Base-by-base conservation (phyloP, 2,329 filamentous ascomycete genomes). In the Fusarium drepaniforme region DNA sequence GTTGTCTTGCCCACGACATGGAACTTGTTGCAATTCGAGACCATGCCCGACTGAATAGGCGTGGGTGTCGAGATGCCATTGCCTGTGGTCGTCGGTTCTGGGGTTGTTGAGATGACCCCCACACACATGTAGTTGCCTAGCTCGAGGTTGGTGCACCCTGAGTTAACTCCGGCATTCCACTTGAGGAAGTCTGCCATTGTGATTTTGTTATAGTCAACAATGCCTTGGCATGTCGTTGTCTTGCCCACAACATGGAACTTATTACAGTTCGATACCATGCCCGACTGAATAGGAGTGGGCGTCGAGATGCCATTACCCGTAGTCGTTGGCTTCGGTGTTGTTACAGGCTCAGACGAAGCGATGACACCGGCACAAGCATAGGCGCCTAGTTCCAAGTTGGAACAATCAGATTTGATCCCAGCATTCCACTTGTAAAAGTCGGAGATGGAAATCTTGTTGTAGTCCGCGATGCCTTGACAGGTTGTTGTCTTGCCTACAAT, bases 381-480 rank as follows among this genome's bases (percentile, higher is more conserved):
- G 15, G 33, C 33, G 5, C 25, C 25, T 3, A 28, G 15, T 2
- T 3, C 21, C 1, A 51, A 2, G 46, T 23, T 51, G 16, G 46
- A 28, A 23, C 46, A 51, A 8, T 13, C 21, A 1, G 46, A 51
- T 23, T 28, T 28, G 3, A 51, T 6, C 11, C 46, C 46, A 3
- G 46, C 25, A 8, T 71, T 68, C 65, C 60, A 71, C 18, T 57
- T 40, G 4, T 57, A 64, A 8, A 70, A 58, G 35, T 63, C 56
- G 7, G 28, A 28, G 5, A 72, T 33, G 7, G 44, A 38, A 23
- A 72, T 67, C 40, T 65, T 65, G 1, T 42, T 16, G 8, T 67
- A 64, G 5, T 56, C 35, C 18, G 64, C 25, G 25, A 67, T 18
- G 4, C 21, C 65, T 8, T 63, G 35, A 9, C 65, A 67, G 4